These are phyloP conservation scores for Ochromonas danica DNA, from an alignment of 108 stramenopile genomes.

Conservation along the genomic window DNA sequence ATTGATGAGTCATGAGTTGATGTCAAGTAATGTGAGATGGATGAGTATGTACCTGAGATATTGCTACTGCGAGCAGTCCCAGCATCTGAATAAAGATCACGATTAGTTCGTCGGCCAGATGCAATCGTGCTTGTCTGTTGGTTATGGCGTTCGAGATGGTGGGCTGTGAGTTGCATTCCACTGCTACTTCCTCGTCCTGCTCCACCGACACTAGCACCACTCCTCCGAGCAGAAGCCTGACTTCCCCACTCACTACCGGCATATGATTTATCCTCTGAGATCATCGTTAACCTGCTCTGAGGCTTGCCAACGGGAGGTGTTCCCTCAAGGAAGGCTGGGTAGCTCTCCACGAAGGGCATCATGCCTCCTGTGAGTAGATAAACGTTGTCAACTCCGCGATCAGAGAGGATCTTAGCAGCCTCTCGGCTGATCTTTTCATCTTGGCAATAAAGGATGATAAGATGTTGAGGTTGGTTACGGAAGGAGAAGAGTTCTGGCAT, in stretches of 20 bases:
- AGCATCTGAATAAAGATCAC: neutral
- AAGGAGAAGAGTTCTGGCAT: constrained; percentile 4
- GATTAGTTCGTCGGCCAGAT: neutral
- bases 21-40: neutral
- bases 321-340: constrained; percentile 7
- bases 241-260: neutral
- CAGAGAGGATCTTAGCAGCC: constrained; percentile 12
- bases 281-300: neutral
- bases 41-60: neutral
- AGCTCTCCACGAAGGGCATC: neutral
- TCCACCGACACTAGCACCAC: neutral
- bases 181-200: neutral
- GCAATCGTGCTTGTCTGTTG: neutral
- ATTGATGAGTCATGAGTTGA: neutral
- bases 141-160: neutral
- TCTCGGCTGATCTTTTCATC: constrained; percentile 6
- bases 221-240: neutral
- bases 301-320: neutral
- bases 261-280: neutral
- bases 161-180: neutral
- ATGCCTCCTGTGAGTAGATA: constrained; percentile 12
- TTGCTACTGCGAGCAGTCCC: neutral
- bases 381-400: constrained; percentile 24
- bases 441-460: constrained; percentile 21
- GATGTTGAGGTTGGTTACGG: neutral